These are phyloP conservation scores for Colletotrichum melonis DNA, from an alignment of 2,329 filamentous ascomycete genomes.

Conservation along the genomic window DNA sequence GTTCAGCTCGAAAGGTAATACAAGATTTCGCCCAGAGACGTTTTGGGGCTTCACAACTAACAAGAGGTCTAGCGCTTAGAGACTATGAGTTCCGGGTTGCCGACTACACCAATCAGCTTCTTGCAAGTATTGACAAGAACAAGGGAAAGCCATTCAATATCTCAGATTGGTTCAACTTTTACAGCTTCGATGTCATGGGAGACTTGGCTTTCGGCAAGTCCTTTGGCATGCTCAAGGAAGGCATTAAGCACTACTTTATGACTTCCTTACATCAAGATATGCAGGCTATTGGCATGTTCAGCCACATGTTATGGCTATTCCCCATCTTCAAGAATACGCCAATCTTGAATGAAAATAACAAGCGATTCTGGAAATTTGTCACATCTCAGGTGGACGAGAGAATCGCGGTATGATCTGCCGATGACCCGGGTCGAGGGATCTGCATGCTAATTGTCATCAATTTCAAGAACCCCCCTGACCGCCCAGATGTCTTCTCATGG, in stretches of 20 bases:
- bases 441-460: not conserved
- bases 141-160: conserved; percentile 42
- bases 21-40: too few species aligned
- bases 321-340: conserved; percentile 39
- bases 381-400: conserved; percentile 31
- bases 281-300: conserved; percentile 39
- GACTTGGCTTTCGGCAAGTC: conserved; percentile 52
- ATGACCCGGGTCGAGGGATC: not conserved
- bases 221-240: conserved; percentile 48
- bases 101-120: conserved; percentile 39
- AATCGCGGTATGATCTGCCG: conserved; percentile 18
- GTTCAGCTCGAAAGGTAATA: conserved; percentile 43
- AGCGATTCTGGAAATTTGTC: conserved; percentile 38
- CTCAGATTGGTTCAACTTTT: conserved; percentile 48
- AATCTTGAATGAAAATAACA: conserved; percentile 37
- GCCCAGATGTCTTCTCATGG: conserved; percentile 46
- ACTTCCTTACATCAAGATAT: conserved; percentile 40
- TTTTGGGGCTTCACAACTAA: not conserved
- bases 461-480: conserved; percentile 35
- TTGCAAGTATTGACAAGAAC: conserved; percentile 39
- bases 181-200: conserved; percentile 54
- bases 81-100: conserved; percentile 44
- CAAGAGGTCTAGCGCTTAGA: conserved; percentile 29
- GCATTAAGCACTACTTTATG: conserved; percentile 43
- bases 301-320: conserved; percentile 39